A percentile compares a stretch with the other conserved stretches of the same genome.
phyloP scores from a whole-genome alignment of 225 moss, liverwort and hornwort species.

The Physcomitrellopsis africana region DNA sequence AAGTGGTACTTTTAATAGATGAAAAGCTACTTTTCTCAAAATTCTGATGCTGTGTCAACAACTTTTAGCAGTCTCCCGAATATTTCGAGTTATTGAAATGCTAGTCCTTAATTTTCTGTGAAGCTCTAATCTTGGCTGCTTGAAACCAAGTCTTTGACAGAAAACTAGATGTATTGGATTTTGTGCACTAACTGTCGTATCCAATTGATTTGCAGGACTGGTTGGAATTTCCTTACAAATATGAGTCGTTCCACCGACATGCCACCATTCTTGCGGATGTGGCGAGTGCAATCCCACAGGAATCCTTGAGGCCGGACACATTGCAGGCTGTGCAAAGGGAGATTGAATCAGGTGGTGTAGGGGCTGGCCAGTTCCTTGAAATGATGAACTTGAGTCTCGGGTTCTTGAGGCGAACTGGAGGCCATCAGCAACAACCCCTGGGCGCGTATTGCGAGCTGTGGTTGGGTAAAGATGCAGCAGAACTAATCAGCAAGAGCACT shows the following conservation, averaged over 20 bases:
- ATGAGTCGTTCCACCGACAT: slow-evolving; percentile 68
- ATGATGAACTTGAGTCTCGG: slow-evolving; percentile 64
- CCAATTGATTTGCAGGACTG: slow-evolving; percentile 48
- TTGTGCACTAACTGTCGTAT: too few species aligned
- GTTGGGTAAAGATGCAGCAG: slow-evolving; percentile 54
- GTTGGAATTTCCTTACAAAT: slow-evolving; percentile 59
- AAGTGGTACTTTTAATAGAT: too few species aligned
- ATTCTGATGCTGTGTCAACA: not conserved
- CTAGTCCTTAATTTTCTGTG: too few species aligned
- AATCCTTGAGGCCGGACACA: slow-evolving; percentile 49
- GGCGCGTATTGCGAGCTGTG: slow-evolving; percentile 54
- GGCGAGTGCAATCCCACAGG: slow-evolving; percentile 51
- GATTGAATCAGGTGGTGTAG: slow-evolving; percentile 53
- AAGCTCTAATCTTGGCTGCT: too few species aligned
- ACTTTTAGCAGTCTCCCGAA: too few species aligned
- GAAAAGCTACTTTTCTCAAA: too few species aligned
- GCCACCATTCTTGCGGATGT: slow-evolving; percentile 71
- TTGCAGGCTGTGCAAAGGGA: slow-evolving; percentile 52
- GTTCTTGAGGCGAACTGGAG: slow-evolving; percentile 57
- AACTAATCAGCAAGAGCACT: slow-evolving; percentile 48
- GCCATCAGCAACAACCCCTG: slow-evolving; percentile 47
- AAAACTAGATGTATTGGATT: too few species aligned
- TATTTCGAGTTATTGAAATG: too few species aligned
- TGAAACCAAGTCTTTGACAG: too few species aligned
- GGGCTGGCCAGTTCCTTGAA: slow-evolving; percentile 62